phyloP scores from a whole-genome alignment of 2,329 filamentous ascomycete species.

The Exophiala sideris region DNA sequence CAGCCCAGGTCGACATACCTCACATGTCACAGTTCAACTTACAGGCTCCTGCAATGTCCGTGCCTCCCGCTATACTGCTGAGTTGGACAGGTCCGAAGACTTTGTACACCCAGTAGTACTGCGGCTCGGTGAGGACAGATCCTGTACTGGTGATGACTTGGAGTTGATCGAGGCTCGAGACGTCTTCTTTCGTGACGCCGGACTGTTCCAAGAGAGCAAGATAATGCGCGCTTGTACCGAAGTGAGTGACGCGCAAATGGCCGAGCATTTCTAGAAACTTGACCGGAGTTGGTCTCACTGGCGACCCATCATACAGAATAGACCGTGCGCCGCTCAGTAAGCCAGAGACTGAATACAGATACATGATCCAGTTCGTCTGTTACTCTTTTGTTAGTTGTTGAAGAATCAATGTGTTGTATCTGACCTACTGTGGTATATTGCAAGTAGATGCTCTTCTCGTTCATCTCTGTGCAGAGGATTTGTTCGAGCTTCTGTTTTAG shows the following conservation, averaged over 20 bases:
- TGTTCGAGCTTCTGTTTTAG: conserved; percentile 56
- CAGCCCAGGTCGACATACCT: too few relatives aligned
- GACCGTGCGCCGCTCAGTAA: conserved; percentile 59
- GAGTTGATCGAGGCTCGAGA: conserved; percentile 62
- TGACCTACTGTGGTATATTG: conserved; percentile 60
- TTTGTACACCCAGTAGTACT: conserved; percentile 78
- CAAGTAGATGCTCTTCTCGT: conserved; percentile 42
- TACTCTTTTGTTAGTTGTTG: background rate
- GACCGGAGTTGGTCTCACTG: background rate
- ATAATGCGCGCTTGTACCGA: conserved; percentile 75
- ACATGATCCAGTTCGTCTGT: conserved; percentile 85
- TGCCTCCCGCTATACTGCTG: conserved; percentile 37
- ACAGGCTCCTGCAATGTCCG: conserved; percentile 31
- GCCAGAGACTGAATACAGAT: conserved; percentile 53
- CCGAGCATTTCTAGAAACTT: conserved; percentile 1
- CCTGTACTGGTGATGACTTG: conserved; percentile 67
- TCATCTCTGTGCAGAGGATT: conserved; percentile 43
- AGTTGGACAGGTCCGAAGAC: conserved; percentile 68
- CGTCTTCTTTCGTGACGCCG: conserved; percentile 58
- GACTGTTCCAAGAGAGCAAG: conserved; percentile 68
- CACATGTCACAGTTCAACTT: too few relatives aligned
- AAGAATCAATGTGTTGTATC: too few relatives aligned
- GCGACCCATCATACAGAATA: conserved; percentile 68
- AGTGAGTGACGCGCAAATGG: conserved; percentile 62
- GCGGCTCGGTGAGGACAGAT: conserved; percentile 73